Percentiles rank a stretch among this genome's conserved stretches.
These are phyloP conservation scores for Aspergillus luchuensis DNA, from an alignment of 2,329 filamentous ascomycete genomes.

Conservation along the genomic window DNA sequence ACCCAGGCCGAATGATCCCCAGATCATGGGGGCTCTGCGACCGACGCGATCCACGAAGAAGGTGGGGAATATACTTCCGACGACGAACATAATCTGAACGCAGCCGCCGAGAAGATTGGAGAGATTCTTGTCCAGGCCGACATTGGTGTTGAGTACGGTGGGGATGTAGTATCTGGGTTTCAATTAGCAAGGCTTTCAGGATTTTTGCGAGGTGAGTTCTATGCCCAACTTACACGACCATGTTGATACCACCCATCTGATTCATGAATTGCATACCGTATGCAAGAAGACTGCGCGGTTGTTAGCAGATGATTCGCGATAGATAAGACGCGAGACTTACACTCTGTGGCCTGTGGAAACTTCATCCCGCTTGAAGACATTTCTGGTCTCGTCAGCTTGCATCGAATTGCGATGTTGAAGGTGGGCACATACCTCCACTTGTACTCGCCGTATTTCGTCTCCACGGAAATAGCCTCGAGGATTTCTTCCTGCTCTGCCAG, in stretches of 20 bases:
- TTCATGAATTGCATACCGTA: conserved; percentile 54
- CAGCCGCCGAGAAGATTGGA: conserved; percentile 30
- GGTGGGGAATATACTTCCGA: conserved; percentile 47
- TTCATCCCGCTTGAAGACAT: conserved; percentile 46
- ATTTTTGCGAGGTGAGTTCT: neutral
- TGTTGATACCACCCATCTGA: conserved; percentile 53
- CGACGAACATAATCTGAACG: conserved; percentile 32
- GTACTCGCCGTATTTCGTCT: conserved; percentile 38
- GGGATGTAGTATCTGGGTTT: conserved; percentile 21
- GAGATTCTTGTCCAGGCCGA: conserved; percentile 26
- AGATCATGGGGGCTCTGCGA: conserved; percentile 39
- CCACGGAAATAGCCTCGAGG: conserved; percentile 47
- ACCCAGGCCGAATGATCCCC: conserved; percentile 34
- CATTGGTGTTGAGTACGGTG: conserved; percentile 26
- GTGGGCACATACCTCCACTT: conserved; percentile 30
- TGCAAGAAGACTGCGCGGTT: conserved; percentile 40
- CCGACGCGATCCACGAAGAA: conserved; percentile 49
- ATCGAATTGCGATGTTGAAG: neutral
- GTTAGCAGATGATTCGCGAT: neutral
- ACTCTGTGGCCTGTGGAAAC: conserved; percentile 49
- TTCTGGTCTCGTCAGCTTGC: conserved; percentile 9
- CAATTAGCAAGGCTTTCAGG: neutral
- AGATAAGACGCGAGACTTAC: conserved; percentile 8
- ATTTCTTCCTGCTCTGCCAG: conserved; percentile 41
- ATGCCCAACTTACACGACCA: conserved; percentile 37